phyloP scores from a whole-genome alignment of 2,329 filamentous ascomycete species.

The Plectosphaerella plurivora region DNA sequence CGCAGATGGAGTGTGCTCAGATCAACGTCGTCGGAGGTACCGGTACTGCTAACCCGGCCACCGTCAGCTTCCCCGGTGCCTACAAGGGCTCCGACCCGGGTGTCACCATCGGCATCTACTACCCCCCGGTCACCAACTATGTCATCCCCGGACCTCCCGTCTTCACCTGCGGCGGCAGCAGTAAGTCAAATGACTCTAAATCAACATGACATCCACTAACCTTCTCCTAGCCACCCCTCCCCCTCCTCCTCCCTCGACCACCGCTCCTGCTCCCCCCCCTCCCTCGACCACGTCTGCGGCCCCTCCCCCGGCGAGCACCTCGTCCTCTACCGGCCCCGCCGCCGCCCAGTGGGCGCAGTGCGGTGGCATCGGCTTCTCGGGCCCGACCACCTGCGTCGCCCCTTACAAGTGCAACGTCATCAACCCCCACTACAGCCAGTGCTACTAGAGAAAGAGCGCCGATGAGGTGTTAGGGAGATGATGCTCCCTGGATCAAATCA shows the following conservation, averaged over 20 bases:
- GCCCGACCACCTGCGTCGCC: conserved; percentile 27
- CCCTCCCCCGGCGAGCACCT: neutral
- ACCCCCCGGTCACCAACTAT: conserved; percentile 18
- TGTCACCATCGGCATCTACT: conserved; percentile 31
- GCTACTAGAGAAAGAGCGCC: conserved; percentile 19
- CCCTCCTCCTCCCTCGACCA: neutral
- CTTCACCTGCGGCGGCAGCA: conserved; percentile 14
- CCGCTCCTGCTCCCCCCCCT: conserved; percentile 2
- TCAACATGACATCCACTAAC: neutral
- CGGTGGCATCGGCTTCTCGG: conserved; percentile 28
- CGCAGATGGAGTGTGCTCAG: conserved; percentile 39
- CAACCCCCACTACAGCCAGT: conserved; percentile 38
- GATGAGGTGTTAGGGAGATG: neutral
- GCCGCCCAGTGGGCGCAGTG: conserved; percentile 30
- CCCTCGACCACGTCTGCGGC: conserved; percentile 2
- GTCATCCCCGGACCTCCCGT: conserved; percentile 17
- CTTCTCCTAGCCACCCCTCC: neutral
- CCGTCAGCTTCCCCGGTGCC: conserved; percentile 30
- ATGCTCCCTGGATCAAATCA: neutral
- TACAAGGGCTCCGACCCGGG: conserved; percentile 30
- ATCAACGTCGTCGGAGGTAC: conserved; percentile 30
- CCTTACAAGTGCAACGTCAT: conserved; percentile 28
- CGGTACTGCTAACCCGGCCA: conserved; percentile 22
- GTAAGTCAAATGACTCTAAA: neutral
- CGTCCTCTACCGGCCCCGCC: conserved; percentile 7